These are phyloP conservation scores for Russula sp. DNA, from an alignment of 768 basidiomycete genomes.

Conservation along the genomic window DNA sequence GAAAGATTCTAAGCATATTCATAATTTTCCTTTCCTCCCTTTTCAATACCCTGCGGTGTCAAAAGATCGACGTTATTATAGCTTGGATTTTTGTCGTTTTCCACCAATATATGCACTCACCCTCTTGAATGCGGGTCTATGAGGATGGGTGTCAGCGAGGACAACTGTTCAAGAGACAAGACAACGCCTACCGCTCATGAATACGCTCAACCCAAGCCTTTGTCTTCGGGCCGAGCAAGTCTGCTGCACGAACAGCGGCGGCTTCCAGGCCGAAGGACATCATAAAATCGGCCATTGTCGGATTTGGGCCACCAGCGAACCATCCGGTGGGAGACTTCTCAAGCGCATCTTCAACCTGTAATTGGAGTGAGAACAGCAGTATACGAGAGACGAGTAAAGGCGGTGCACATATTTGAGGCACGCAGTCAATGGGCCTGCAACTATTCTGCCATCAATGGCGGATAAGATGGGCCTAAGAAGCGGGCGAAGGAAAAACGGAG, in stretches of 20 bases:
- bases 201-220: slow-evolving; percentile 36
- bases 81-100: neutral
- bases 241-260: slow-evolving; percentile 18
- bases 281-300: slow-evolving; percentile 43
- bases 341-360: slow-evolving; percentile 14
- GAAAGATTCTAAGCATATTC: neutral
- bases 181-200: slow-evolving; percentile 32
- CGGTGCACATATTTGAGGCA: slow-evolving; percentile 28
- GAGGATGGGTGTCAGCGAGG: neutral
- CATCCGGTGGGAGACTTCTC: slow-evolving; percentile 24
- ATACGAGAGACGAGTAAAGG: neutral
- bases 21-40: slow-evolving; percentile 26
- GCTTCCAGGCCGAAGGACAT: slow-evolving; percentile 39
- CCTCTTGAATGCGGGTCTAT: slow-evolving; percentile 32
- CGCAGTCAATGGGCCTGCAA: slow-evolving; percentile 30
- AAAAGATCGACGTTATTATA: slow-evolving; percentile 2
- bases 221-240: slow-evolving; percentile 32
- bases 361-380: neutral
- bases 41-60: slow-evolving; percentile 25
- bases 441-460: slow-evolving; percentile 26
- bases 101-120: slow-evolving; percentile 24
- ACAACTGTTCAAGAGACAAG: neutral
- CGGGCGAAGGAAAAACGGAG: slow-evolving; percentile 36
- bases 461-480: slow-evolving; percentile 30
- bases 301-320: slow-evolving; percentile 38